Conservation (phyloP, 1,284 basidiomycete species). For the Rhodotorula sp. region DNA sequence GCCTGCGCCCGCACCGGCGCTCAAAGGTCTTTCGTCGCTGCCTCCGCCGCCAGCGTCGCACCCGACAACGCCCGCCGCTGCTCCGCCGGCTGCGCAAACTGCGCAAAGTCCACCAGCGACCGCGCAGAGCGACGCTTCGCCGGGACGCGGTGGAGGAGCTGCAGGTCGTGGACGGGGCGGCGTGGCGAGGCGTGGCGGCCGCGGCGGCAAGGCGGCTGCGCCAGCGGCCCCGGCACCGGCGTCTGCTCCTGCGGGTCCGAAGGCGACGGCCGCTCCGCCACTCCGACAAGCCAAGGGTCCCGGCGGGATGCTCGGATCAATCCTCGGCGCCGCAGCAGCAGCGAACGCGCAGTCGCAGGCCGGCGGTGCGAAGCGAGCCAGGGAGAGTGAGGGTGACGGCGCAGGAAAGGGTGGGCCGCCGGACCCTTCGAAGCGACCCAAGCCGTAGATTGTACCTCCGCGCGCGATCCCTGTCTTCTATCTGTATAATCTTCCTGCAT, state of each 20-base stretch:
- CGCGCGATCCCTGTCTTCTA: no score
- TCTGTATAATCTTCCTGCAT: conserved; percentile 2
- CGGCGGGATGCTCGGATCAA: conserved; percentile 12
- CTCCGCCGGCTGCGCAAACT: not conserved
- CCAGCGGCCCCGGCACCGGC: not conserved
- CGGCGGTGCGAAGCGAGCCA: conserved; percentile 1
- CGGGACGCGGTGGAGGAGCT: not conserved
- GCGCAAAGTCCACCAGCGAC: not conserved
- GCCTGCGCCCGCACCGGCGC: not conserved
- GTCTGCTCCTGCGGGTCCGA: not conserved
- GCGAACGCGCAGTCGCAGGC: not conserved
- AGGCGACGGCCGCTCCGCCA: not conserved
- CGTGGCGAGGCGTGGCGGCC: not conserved
- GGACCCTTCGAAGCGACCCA: conserved; percentile 13
- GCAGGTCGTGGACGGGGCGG: not conserved
- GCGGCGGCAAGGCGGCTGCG: conserved; percentile 10
- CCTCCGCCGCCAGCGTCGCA: not conserved
- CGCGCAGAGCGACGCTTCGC: not conserved
- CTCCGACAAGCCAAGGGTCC: not conserved
- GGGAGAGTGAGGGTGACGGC: conserved; percentile 16
- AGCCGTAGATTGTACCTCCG: not conserved
- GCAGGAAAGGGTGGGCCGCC: not conserved
- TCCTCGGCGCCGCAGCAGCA: conserved; percentile 6
- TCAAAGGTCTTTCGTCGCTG: not conserved
- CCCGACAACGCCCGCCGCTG: not conserved